Percentiles rank a stretch among this genome's conserved stretches.
These are phyloP conservation scores for Wolfiporia cocos DNA, from an alignment of 1,284 basidiomycete species.

Conservation along the genomic window DNA sequence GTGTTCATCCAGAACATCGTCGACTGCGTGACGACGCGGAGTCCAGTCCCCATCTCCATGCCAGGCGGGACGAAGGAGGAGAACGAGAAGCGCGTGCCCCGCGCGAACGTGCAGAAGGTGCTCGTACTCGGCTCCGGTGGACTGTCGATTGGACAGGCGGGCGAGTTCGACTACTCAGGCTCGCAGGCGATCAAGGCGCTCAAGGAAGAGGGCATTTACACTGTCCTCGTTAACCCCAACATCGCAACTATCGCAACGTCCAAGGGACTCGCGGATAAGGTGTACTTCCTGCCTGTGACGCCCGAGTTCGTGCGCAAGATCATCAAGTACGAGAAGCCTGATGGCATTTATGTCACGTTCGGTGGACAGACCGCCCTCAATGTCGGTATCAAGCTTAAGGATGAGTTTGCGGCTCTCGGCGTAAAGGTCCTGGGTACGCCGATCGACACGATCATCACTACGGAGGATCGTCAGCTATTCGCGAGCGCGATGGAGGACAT, in stretches of 20 bases:
- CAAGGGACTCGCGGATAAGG: conserved; percentile 96
- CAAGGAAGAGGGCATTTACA: conserved; percentile 98
- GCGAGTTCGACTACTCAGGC: conserved; percentile 99
- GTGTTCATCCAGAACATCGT: conserved; percentile 90
- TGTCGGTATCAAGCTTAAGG: conserved; percentile 96
- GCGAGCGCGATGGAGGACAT: conserved; percentile 95
- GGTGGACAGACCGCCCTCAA: conserved; percentile 97
- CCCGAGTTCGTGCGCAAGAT: conserved; percentile 98
- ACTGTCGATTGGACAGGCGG: conserved; percentile 96
- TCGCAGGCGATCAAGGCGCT: conserved; percentile 99
- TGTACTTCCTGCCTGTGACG: conserved; percentile 98
- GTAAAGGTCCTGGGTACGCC: conserved; percentile 95
- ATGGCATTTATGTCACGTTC: conserved; percentile 98
- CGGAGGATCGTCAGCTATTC: conserved; percentile 95
- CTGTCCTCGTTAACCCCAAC: conserved; percentile 97
- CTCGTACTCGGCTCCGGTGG: conserved; percentile 98
- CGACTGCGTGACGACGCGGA: conserved; percentile 68
- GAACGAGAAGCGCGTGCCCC: conserved; percentile 75
- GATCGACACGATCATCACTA: conserved; percentile 95
- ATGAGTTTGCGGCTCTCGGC: conserved; percentile 86
- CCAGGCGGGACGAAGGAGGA: conserved; percentile 86
- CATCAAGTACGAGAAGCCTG: conserved; percentile 97
- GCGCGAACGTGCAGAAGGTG: conserved; percentile 85
- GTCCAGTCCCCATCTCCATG: conserved; percentile 73
- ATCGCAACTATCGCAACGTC: conserved; percentile 99